phyloP scores from a whole-genome alignment of 139 green algal species.

The Picochlorum sp. region DNA sequence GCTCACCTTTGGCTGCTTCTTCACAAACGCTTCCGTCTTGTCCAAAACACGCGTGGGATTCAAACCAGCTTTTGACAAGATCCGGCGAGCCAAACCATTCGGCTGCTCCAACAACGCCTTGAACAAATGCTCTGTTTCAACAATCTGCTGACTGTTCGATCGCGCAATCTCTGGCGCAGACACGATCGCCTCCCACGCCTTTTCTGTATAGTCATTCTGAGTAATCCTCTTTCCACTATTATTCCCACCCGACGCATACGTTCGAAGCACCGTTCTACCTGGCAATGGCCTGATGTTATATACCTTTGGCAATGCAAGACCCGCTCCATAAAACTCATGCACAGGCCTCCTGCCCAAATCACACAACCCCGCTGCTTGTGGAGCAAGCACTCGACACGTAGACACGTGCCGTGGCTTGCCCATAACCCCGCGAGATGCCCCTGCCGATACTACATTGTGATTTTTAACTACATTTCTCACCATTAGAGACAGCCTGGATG shows the following conservation, averaged over 20 bases:
- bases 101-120: slow-evolving; percentile 95
- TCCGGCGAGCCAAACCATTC: slow-evolving; percentile 76
- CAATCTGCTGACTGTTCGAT: slow-evolving; percentile 75
- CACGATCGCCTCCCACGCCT: slow-evolving; percentile 69
- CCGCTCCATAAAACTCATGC: too few relatives aligned
- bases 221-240: slow-evolving; percentile 61
- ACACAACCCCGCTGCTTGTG: too few relatives aligned
- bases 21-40: slow-evolving; percentile 68
- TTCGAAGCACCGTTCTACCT: not conserved
- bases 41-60: slow-evolving; percentile 74
- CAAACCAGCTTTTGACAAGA: slow-evolving; percentile 77
- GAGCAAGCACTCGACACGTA: too few relatives aligned
- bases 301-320: too few relatives aligned
- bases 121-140: slow-evolving; percentile 96
- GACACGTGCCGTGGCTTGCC: too few relatives aligned
- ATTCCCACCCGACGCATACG: not conserved
- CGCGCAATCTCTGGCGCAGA: slow-evolving; percentile 77
- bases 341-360: too few relatives aligned
- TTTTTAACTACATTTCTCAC: not conserved
- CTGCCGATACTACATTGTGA: slow-evolving; percentile 38
- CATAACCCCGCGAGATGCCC: too few relatives aligned
- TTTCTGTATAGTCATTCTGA: slow-evolving; percentile 92
- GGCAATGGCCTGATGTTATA: too few relatives aligned
- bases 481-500: slow-evolving; percentile 14
- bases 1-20: slow-evolving; percentile 61